A percentile compares a stretch with the other conserved stretches of the same genome.
Evolutionary conservation across 352 stramenopile genomes (phyloP).

Genomic region (Phytopythium montanum): DNA sequence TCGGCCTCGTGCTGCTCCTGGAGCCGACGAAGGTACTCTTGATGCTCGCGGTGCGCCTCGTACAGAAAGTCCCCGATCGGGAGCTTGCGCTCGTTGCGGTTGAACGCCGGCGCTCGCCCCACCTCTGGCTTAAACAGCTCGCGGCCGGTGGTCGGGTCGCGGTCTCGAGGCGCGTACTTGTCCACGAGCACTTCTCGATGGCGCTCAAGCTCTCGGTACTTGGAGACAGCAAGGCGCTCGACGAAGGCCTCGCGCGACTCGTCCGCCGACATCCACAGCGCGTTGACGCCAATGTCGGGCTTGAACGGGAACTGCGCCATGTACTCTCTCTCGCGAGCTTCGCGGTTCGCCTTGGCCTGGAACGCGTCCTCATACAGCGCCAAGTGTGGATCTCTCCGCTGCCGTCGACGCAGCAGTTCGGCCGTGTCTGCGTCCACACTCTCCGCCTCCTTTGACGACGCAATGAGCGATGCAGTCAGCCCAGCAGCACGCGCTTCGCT

Average conservation of each 20-base stretch:
- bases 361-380: conserved; percentile 78
- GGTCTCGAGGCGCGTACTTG: conserved; percentile 55
- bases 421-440: conserved; percentile 14
- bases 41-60: conserved; percentile 56
- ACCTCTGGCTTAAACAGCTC: conserved; percentile 69
- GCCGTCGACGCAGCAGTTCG: conserved; percentile 15
- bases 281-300: conserved; percentile 73
- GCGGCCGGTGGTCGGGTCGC: conserved; percentile 55
- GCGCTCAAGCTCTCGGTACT: conserved; percentile 58
- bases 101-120: conserved; percentile 57
- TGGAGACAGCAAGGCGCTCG: conserved; percentile 61
- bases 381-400: conserved; percentile 43
- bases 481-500: conserved; percentile 25
- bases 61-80: conserved; percentile 79
- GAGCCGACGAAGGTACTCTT: conserved; percentile 48
- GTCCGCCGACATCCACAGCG: conserved; percentile 43
- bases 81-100: conserved; percentile 61
- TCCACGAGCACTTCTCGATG: conserved; percentile 50
- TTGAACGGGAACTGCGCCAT: conserved; percentile 72
- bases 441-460: background rate
- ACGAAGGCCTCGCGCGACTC: conserved; percentile 50
- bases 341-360: conserved; percentile 28
- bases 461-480: background rate
- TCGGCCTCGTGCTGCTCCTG: conserved; percentile 39
- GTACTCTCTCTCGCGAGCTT: conserved; percentile 52